Conservation (phyloP, 106 monocot species). For the Gastrodia elata region DNA sequence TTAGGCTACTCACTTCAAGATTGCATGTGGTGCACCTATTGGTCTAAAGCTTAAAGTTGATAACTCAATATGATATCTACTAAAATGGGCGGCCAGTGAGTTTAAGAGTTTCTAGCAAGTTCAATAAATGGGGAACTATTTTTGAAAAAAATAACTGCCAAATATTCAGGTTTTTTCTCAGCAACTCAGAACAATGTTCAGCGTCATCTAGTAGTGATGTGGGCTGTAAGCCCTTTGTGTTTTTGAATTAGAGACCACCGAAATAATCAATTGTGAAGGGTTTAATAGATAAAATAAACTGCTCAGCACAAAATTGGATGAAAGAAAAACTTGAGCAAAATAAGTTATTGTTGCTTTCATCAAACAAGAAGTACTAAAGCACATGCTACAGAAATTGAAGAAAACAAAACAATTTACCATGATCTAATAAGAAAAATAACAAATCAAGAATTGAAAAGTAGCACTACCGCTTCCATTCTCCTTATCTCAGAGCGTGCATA, state of each 20-base stretch:
- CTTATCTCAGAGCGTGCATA: slow-evolving; percentile 69
- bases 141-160: not conserved
- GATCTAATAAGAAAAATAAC: not conserved
- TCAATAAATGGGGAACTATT: too few species aligned
- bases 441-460: not conserved
- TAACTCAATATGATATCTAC: too few species aligned
- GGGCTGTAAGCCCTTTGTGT: not conserved
- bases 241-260: not conserved
- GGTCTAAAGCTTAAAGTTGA: too few species aligned
- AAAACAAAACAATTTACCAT: not conserved
- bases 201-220: not conserved
- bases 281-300: not conserved
- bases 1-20: too few species aligned
- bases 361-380: not conserved
- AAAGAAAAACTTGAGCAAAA: not conserved
- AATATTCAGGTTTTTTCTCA: not conserved
- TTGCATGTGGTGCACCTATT: too few species aligned
- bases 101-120: too few species aligned
- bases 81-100: too few species aligned
- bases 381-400: not conserved
- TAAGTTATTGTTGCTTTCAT: not conserved
- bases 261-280: not conserved
- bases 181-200: not conserved
- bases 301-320: not conserved
- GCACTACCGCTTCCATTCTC: slow-evolving; percentile 63